Conservation (phyloP, 2,329 filamentous ascomycete genomes). For the Atkinsonella texensis region DNA sequence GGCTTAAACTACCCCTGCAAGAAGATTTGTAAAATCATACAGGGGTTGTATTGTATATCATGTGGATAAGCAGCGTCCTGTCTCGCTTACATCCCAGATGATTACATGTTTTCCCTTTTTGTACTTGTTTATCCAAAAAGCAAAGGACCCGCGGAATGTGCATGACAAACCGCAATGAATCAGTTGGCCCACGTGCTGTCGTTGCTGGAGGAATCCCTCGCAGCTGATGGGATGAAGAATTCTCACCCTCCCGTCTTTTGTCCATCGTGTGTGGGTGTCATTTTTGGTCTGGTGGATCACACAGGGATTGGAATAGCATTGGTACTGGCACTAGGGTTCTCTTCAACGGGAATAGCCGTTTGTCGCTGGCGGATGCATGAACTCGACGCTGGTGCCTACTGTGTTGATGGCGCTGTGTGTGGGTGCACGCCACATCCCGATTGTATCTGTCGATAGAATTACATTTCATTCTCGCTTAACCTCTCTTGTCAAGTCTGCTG, state of each 20-base stretch:
- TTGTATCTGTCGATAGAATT: not conserved
- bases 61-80: too few relatives aligned
- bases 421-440: too few relatives aligned
- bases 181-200: slow-evolving; percentile 1
- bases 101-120: too few relatives aligned
- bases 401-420: too few relatives aligned
- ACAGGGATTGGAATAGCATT: not conserved
- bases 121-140: not conserved
- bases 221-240: not conserved
- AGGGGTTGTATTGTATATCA: too few relatives aligned
- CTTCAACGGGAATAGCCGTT: not conserved
- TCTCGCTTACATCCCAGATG: too few relatives aligned
- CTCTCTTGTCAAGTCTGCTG: not conserved
- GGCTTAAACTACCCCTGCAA: too few relatives aligned
- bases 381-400: not conserved
- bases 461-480: not conserved
- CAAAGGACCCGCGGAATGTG: not conserved
- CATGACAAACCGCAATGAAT: not conserved
- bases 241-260: not conserved
- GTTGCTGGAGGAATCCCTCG: not conserved
- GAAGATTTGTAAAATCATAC: too few relatives aligned
- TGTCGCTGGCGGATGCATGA: not conserved
- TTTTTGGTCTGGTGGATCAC: not conserved
- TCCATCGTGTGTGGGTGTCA: not conserved
- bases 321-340: not conserved